phyloP scores from a whole-genome alignment of 2,329 filamentous ascomycete genomes.

The Pseudocercospora fuligena region DNA sequence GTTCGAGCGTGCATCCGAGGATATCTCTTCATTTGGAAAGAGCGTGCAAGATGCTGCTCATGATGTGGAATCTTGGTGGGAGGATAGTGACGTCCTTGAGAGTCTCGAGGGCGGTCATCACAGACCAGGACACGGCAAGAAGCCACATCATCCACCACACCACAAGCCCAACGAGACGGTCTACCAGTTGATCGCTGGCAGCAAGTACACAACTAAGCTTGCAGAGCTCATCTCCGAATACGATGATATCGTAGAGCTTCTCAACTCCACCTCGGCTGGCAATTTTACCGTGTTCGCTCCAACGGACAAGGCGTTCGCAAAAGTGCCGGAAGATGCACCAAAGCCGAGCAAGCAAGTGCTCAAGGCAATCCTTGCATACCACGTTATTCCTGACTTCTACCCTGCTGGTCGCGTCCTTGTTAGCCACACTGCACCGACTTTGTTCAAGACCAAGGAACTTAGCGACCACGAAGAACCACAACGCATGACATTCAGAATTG shows the following conservation, averaged over 20 bases:
- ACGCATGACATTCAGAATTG: slow-evolving; percentile 71
- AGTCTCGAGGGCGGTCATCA: slow-evolving; percentile 41
- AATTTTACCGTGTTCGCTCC: slow-evolving; percentile 86
- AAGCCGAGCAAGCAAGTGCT: slow-evolving; percentile 73
- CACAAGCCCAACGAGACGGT: slow-evolving; percentile 69
- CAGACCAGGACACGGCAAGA: slow-evolving; percentile 20
- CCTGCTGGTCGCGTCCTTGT: slow-evolving; percentile 68
- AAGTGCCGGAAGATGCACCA: slow-evolving; percentile 58
- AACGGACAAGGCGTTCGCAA: slow-evolving; percentile 74
- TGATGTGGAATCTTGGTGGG: slow-evolving; percentile 55
- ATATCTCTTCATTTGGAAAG: slow-evolving; percentile 45
- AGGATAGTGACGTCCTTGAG: slow-evolving; percentile 41
- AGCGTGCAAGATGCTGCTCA: slow-evolving; percentile 50
- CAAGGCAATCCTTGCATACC: slow-evolving; percentile 73
- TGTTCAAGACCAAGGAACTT: slow-evolving; percentile 63
- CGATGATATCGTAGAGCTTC: slow-evolving; percentile 69
- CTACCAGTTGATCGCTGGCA: slow-evolving; percentile 77
- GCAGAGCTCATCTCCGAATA: slow-evolving; percentile 75
- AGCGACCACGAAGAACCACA: slow-evolving; percentile 66
- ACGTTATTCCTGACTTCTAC: slow-evolving; percentile 71
- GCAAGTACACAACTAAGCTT: slow-evolving; percentile 77
- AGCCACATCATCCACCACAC: slow-evolving; percentile 40
- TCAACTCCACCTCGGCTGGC: slow-evolving; percentile 70
- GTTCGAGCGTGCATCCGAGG: slow-evolving; percentile 43
- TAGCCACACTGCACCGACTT: slow-evolving; percentile 75